Evolutionary conservation across 2,329 filamentous ascomycete genomes (phyloP).

Genomic region (Aspergillus japonicus): DNA sequence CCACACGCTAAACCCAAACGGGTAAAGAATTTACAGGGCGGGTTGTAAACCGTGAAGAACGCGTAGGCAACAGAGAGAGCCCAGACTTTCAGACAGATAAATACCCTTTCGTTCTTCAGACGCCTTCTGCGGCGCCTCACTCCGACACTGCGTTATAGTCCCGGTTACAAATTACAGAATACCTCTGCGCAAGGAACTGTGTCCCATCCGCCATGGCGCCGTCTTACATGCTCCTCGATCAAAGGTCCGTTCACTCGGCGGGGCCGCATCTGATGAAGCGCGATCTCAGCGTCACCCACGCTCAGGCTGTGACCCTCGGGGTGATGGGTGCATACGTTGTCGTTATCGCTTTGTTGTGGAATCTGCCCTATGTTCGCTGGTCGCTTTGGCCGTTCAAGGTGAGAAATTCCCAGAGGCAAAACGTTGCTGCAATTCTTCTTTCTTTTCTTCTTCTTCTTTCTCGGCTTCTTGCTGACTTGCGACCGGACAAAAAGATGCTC

Average conservation of each 20-base stretch:
- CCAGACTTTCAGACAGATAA: not conserved
- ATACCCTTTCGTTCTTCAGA: not conserved
- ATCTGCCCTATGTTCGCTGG: conserved; percentile 72
- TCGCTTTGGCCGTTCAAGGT: conserved; percentile 80
- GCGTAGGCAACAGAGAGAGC: conserved; percentile 15
- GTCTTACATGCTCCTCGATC: conserved; percentile 23
- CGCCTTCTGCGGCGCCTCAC: no score
- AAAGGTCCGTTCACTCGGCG: conserved; percentile 23
- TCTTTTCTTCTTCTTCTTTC: no score
- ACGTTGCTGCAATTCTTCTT: no score
- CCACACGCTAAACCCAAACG: conserved; percentile 15
- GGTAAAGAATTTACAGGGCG: conserved; percentile 20
- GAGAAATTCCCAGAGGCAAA: conserved; percentile 11
- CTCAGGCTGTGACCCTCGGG: conserved; percentile 69
- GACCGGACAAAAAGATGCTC: conserved; percentile 58
- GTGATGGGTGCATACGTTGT: conserved; percentile 71
- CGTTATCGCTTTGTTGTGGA: conserved; percentile 74
- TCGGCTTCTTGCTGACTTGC: not conserved
- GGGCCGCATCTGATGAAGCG: conserved; percentile 47
- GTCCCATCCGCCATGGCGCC: conserved; percentile 28
- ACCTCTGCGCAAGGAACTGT: not conserved
- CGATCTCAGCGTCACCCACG: conserved; percentile 62
- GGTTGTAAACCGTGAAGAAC: conserved; percentile 7
- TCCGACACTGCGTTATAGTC: not conserved
- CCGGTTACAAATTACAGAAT: no score